Base-by-base conservation (phyloP, 768 basidiomycete species). In the Boletus sensibilis region DNA sequence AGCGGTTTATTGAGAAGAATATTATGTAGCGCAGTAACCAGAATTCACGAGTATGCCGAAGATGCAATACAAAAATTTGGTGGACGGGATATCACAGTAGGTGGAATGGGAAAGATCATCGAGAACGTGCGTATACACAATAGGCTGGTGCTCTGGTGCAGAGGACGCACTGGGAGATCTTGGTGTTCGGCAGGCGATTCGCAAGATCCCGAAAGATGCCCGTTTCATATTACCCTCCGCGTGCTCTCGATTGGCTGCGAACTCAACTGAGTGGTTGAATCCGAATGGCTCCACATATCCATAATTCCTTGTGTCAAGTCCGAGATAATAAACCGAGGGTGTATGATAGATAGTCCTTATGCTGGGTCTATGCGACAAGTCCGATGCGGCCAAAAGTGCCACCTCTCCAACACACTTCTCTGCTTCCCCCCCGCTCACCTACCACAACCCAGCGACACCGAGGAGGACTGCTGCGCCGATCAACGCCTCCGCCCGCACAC, bases 31-130 rank as follows among this genome's bases (percentile, higher is more conserved):
- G n/a, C n/a, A n/a, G n/a, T n/a, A n/a, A n/a, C n/a, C n/a, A n/a
- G n/a, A n/a, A n/a, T n/a, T n/a, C n/a, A n/a, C n/a, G n/a, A n/a
- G n/a, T n/a, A n/a, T 8, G 79, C 82, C 12, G 72, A 78, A 78
- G 91, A 93, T 57, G 87, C 91, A 5, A 85, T 87, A 1, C 87
- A 90, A 71, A 82, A 96, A 35, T 96, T 95, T 55, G 94, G 94
- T 50, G 95, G 95, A 18, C 83, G 95, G 21, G 91, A 87, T 25
- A 78, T 98, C 61, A 97, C 95, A 0, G 78, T 81, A 41, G 86
- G 90, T 5, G 93, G 94, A 9, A 91, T 94, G 90, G 93, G 93
- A 57, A 87, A 83, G 72, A 71, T 86, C 42, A 81, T 93, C 55
- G 92, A 94, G 71, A 91, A 89, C 59, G 90, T 90, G 65, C 48